Base-by-base conservation (phyloP, 306 rosid species). In the Luffa acutangula region DNA sequence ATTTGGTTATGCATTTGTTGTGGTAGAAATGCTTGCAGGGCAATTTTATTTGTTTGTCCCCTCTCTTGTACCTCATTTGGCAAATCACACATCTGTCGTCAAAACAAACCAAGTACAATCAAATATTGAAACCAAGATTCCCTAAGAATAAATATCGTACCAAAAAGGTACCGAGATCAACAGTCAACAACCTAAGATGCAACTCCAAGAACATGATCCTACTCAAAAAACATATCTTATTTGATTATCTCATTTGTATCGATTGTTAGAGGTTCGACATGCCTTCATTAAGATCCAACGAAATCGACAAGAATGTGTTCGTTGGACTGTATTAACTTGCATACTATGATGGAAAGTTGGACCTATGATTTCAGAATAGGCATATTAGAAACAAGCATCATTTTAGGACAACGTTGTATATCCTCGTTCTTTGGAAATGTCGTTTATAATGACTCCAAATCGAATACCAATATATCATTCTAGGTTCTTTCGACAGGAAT, bases 1-100 rank as follows among this genome's bases (percentile, higher is more conserved):
- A 94, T 84, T 92, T 94, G 80, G 93, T 83, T 80, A 94, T 89
- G 94, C 98, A 92, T 70, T 87, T 89, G 52, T 90, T 76, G 70
- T 94, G 98, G 84, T 94, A 94, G 46, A 87, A 81, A 86, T 94
- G 98, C 79, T 85, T 88, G 92, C 98, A 92, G 33, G 98, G 96
- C 82, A 94, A 87, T 82, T 88, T 94, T 52, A 86, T 94, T 86
- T 89, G 98, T 82, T 82, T 88, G 78, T 88, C 91, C 10, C 98
- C 96, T 85, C 93, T 86, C 90, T 87, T 90, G 78, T 94, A 94
- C 82, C 91, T 86, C 94, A 87, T 92, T 89, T 92, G 97, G 84
- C 98, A 94, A 75, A 94, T 84, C 76, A 94, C 97, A 83, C 98
- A 94, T 87, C 98, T 92, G 84, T 59, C 1, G 18, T 34, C 1